Evolutionary conservation across 768 basidiomycete species (phyloP), one percentile per base, ranked within the genome.

Genomic region (Rickenella mellea): DNA sequence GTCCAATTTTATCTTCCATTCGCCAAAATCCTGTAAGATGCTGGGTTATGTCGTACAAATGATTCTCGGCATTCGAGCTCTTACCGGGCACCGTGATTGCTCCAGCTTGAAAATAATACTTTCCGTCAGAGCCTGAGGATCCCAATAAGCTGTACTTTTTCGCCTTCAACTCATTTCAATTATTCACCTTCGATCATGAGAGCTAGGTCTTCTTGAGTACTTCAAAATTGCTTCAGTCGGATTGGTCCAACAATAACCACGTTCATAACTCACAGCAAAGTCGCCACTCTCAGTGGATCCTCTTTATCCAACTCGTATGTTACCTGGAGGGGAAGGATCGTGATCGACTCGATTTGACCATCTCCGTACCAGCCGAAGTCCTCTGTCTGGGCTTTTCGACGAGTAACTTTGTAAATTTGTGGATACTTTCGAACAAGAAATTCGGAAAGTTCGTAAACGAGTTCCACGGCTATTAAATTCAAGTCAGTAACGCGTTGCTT

Each of bases 31-130:
- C 85, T 83, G 52, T 30, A 26, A 46, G 31, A 10, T 14, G 26
- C 29, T 47, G 22, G n/a, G 41, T 17, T 17, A n/a, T 14, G 20
- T n/a, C 2, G 14, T 30, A 17, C 22, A 8, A 32, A 22, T 20
- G 27, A n/a, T n/a, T n/a, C n/a, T n/a, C n/a, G n/a, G n/a, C n/a
- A n/a, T n/a, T n/a, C n/a, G n/a, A 20, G 26, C 46, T 55, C 68
- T 47, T 37, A 76, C 80, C 83, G 48, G 80, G 63, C 14, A 80
- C 67, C 45, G 72, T 71, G 48, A 86, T 76, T 0, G 75, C 77
- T 6, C 83, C 85, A 30, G 75, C 80, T 54, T 83, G 83, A 50
- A 88, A 76, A 55, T 84, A 80, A 48, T 84, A 82, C 46, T 67
- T 66, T 30, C 83, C 82, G 43, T 88, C 80, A 17, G 64, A 56